Percentiles rank a stretch among this genome's conserved stretches.
Evolutionary conservation across 2,329 filamentous ascomycete species (phyloP).

Genomic region (Trichoderma brevicompactum): DNA sequence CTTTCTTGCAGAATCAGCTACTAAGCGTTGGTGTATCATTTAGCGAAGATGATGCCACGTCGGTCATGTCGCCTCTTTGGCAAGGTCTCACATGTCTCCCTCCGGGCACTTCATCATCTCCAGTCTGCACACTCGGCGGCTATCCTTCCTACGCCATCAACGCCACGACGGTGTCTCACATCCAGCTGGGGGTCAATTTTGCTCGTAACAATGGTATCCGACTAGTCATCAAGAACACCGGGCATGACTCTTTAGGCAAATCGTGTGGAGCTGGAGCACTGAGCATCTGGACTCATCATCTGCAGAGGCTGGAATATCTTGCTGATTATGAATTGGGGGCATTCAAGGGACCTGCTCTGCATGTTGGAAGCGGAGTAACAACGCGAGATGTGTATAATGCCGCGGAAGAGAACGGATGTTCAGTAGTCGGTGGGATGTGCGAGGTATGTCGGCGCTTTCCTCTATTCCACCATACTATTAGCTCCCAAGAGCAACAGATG

Average conservation of each 20-base stretch:
- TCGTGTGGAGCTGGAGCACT: conserved; percentile 46
- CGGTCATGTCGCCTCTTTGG: conserved; percentile 48
- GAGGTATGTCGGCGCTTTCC: conserved; percentile 34
- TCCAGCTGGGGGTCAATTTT: conserved; percentile 36
- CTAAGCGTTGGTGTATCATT: not conserved
- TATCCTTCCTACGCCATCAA: conserved; percentile 40
- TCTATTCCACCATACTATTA: not conserved
- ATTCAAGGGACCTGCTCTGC: conserved; percentile 18
- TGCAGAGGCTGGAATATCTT: conserved; percentile 39
- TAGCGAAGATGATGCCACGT: conserved; percentile 46
- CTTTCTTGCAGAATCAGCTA: no score
- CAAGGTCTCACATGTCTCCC: conserved; percentile 46
- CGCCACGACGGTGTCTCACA: not conserved
- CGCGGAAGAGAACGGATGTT: conserved; percentile 60
- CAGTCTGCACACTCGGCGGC: conserved; percentile 44
- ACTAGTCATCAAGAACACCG: conserved; percentile 42
- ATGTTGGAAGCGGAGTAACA: conserved; percentile 17
- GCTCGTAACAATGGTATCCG: conserved; percentile 48
- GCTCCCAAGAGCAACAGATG: no score
- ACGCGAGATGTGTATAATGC: conserved; percentile 46
- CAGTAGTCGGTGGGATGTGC: conserved; percentile 61
- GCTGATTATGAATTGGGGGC: conserved; percentile 34
- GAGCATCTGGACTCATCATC: conserved; percentile 46
- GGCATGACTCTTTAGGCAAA: conserved; percentile 42
- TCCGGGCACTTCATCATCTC: conserved; percentile 30